These are phyloP conservation scores for Rhodotorula sp. DNA, from an alignment of 1,284 basidiomycete species.

Conservation along the genomic window DNA sequence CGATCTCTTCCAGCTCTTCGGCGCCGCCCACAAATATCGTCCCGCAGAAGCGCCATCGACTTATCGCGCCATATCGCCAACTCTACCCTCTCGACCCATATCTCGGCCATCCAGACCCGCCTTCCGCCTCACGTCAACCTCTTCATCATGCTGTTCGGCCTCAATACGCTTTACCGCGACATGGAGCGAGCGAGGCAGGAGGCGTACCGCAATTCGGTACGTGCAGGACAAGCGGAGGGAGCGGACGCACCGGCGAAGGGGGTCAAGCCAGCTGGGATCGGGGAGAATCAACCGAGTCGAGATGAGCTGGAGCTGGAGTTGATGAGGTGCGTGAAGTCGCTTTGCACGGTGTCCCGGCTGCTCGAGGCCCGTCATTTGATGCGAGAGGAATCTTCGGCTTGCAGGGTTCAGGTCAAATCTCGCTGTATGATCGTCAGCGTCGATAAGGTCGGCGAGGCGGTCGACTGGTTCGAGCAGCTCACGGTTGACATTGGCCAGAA, in stretches of 20 bases:
- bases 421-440: slow-evolving; percentile 32
- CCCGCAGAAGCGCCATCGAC: slow-evolving; percentile 27
- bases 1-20: background rate
- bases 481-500: slow-evolving; percentile 39
- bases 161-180: slow-evolving; percentile 20
- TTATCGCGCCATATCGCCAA: slow-evolving; percentile 24
- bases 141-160: slow-evolving; percentile 33
- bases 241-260: background rate
- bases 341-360: too few species aligned
- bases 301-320: slow-evolving; percentile 30
- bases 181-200: slow-evolving; percentile 21
- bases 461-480: slow-evolving; percentile 41
- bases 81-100: slow-evolving; percentile 9
- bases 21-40: too few species aligned
- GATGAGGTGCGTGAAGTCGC: slow-evolving; percentile 19
- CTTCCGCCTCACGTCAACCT: slow-evolving; percentile 29
- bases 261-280: slow-evolving; percentile 28
- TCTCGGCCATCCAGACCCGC: slow-evolving; percentile 16
- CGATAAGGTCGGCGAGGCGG: slow-evolving; percentile 27
- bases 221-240: background rate
- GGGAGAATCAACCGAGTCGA: slow-evolving; percentile 17
- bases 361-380: background rate
- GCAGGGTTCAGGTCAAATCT: slow-evolving; percentile 28
- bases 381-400: too few species aligned
- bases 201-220: slow-evolving; percentile 11